These are phyloP conservation scores for Nicotiana obtusifolia DNA, from an alignment of 257 asterid species.

Conservation along the genomic window DNA sequence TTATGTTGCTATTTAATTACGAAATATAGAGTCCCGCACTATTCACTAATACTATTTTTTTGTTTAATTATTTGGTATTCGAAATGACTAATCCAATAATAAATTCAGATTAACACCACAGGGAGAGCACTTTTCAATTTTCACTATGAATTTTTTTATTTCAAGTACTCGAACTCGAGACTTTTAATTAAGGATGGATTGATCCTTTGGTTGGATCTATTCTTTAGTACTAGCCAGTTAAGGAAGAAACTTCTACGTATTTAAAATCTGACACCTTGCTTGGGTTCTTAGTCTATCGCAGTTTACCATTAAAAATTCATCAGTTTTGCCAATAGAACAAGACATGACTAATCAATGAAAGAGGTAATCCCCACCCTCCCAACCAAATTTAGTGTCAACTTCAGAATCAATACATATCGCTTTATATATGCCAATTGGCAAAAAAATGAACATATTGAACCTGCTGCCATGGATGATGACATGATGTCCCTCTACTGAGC, in stretches of 20 bases:
- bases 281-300: conserved; percentile 15
- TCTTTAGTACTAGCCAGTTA: background rate
- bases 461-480: background rate
- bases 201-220: background rate
- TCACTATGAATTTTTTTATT: background rate
- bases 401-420: background rate
- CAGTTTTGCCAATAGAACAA: conserved; percentile 19
- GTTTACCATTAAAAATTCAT: conserved; percentile 15
- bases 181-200: background rate
- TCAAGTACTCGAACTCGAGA: background rate
- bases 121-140: background rate
- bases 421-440: conserved; percentile 7
- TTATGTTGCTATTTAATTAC: background rate
- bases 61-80: too few relatives aligned
- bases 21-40: background rate
- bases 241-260: background rate
- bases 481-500: background rate
- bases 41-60: background rate
- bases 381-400: conserved; percentile 6
- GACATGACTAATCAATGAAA: conserved; percentile 20
- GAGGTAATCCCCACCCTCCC: conserved; percentile 16
- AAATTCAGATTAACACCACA: too few relatives aligned
- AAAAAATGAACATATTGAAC: conserved; percentile 1
- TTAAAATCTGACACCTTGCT: conserved; percentile 15
- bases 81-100: background rate